Evolutionary conservation across 495 filamentous ascomycete genomes (phyloP).

Genomic region (Penicillium ucsense): DNA sequence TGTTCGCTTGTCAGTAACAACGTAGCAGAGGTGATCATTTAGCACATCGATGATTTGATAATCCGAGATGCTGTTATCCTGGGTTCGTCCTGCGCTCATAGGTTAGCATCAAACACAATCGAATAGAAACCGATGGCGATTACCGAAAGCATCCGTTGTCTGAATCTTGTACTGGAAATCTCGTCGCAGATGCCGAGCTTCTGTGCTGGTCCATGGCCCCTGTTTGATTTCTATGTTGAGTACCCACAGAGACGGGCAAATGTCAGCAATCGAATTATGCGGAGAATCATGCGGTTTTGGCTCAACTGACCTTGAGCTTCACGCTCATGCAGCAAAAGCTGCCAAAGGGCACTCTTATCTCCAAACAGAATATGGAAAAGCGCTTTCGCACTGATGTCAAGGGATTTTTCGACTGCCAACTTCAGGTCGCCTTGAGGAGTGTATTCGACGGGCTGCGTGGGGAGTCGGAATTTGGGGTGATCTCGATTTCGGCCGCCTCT

Average conservation of each 20-base stretch:
- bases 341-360: constrained; percentile 89
- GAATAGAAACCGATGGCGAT: not conserved
- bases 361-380: constrained; percentile 94
- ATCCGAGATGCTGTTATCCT: constrained; percentile 56
- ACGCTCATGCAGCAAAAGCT: constrained; percentile 78
- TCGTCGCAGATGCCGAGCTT: constrained; percentile 58
- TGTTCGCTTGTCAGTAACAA: constrained; percentile 76
- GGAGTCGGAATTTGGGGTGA: constrained; percentile 71
- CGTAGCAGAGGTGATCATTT: constrained; percentile 94
- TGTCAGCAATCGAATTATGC: too few species aligned
- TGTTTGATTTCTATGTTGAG: constrained; percentile 61
- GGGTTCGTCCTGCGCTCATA: constrained; percentile 27
- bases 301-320: constrained; percentile 51
- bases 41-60: constrained; percentile 83
- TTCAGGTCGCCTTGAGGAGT: constrained; percentile 71
- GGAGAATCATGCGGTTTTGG: too few species aligned
- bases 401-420: constrained; percentile 60
- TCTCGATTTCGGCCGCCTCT: constrained; percentile 39
- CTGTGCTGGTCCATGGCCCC: constrained; percentile 67
- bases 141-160: constrained; percentile 54
- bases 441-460: constrained; percentile 70
- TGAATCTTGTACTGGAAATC: constrained; percentile 75
- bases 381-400: constrained; percentile 83
- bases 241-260: too few species aligned
- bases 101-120: too few species aligned